phyloP scores from a whole-genome alignment of 768 basidiomycete genomes.

The Cyclocybe aegerita region DNA sequence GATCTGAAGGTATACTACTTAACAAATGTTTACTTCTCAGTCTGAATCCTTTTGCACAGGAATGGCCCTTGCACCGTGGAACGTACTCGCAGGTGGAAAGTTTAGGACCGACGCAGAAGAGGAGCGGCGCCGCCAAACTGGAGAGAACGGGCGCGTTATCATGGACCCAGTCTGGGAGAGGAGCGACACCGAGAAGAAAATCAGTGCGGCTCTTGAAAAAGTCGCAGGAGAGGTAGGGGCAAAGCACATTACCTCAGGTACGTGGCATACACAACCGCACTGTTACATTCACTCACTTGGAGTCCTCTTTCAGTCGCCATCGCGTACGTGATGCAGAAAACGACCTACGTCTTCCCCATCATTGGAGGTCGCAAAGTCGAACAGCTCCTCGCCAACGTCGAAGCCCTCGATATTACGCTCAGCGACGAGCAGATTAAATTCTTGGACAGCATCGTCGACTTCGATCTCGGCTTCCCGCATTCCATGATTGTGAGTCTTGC shows the following conservation, averaged over 20 bases:
- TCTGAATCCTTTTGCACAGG: slow-evolving; percentile 11
- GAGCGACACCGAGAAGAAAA: slow-evolving; percentile 39
- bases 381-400: too few relatives aligned
- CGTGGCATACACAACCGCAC: slow-evolving; percentile 8
- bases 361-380: too few relatives aligned
- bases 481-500: too few relatives aligned
- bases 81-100: slow-evolving; percentile 38
- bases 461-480: too few relatives aligned
- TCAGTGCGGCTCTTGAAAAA: slow-evolving; percentile 45
- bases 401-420: too few relatives aligned
- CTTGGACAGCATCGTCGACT: too few relatives aligned
- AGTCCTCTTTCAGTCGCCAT: slow-evolving; percentile 38
- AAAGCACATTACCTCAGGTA: slow-evolving; percentile 46
- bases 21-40: not conserved
- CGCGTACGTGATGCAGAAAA: slow-evolving; percentile 30
- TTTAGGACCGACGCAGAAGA: slow-evolving; percentile 54
- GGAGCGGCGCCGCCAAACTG: slow-evolving; percentile 20
- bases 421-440: too few relatives aligned
- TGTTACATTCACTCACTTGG: not conserved
- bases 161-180: slow-evolving; percentile 40
- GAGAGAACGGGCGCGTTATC: slow-evolving; percentile 39
- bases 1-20: slow-evolving; percentile 35
- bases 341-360: too few relatives aligned
- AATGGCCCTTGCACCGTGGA: slow-evolving; percentile 34
- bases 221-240: slow-evolving; percentile 51